Conservation (phyloP, 352 stramenopile species). For the Globisporangium heterothallicum region DNA sequence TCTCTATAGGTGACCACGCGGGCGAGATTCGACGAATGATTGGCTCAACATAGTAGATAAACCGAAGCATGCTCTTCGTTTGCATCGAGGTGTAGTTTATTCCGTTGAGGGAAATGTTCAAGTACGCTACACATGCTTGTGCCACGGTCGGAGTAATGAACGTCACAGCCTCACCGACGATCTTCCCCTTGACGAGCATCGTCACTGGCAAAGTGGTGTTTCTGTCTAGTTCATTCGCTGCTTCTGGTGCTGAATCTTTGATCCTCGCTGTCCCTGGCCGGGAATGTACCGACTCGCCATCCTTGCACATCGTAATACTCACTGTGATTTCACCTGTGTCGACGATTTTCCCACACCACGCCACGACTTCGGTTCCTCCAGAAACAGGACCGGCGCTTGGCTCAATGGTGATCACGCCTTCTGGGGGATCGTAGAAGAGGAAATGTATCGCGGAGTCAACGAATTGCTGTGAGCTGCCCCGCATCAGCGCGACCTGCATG, state of each 20-base stretch:
- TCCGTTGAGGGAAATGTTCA: conserved; percentile 71
- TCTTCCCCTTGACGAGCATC: conserved; percentile 42
- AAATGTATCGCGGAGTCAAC: conserved; percentile 45
- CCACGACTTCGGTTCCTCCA: conserved; percentile 49
- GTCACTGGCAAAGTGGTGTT: not conserved
- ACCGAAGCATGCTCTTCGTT: conserved; percentile 33
- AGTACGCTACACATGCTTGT: conserved; percentile 29
- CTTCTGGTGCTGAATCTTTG: not conserved
- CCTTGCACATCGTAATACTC: conserved; percentile 25
- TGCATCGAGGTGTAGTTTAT: conserved; percentile 67
- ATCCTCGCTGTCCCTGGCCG: no score
- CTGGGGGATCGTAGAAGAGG: conserved; percentile 65
- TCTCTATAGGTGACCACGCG: conserved; percentile 40
- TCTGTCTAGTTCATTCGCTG: not conserved
- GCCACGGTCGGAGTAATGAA: conserved; percentile 43
- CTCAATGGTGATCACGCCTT: conserved; percentile 59
- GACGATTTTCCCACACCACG: conserved; percentile 56
- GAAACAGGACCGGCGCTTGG: conserved; percentile 44
- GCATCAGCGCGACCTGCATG: conserved; percentile 29
- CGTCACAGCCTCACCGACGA: conserved; percentile 51
- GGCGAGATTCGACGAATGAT: conserved; percentile 46
- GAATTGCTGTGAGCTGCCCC: conserved; percentile 25
- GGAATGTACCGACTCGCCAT: conserved; percentile 1
- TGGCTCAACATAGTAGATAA: conserved; percentile 52
- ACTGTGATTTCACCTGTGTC: conserved; percentile 66